phyloP scores from a whole-genome alignment of 2,329 filamentous ascomycete species.

The Clarireedia homoeocarpa region DNA sequence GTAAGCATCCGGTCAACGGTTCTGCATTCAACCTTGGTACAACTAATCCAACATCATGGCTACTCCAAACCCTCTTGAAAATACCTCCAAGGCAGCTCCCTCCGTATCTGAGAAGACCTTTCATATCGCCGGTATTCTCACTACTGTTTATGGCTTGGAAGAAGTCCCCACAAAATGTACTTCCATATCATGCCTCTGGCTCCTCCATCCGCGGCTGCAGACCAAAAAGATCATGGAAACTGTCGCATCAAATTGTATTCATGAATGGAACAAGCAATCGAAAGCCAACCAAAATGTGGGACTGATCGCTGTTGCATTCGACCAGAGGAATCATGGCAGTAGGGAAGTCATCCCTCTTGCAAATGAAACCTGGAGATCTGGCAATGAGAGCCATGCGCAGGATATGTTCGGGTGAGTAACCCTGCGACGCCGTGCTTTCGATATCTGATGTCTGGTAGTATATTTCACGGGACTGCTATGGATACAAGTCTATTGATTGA shows the following conservation, averaged over 20 bases:
- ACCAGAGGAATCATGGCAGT: conserved; percentile 87
- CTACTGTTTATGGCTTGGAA: conserved; percentile 72
- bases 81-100: conserved; percentile 3
- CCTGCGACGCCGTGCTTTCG: neutral
- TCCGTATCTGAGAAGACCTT: conserved; percentile 56
- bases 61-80: conserved; percentile 13
- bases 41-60: too few species aligned
- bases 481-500: conserved; percentile 73
- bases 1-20: too few species aligned
- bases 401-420: conserved; percentile 66
- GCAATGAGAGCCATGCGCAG: conserved; percentile 70
- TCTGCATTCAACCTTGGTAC: too few species aligned
- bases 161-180: conserved; percentile 52
- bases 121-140: conserved; percentile 69
- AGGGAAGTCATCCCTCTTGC: conserved; percentile 57
- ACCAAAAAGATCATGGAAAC: conserved; percentile 66
- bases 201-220: conserved; percentile 73
- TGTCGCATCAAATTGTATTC: conserved; percentile 60
- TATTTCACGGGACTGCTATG: conserved; percentile 63
- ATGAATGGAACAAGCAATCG: conserved; percentile 53
- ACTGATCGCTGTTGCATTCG: conserved; percentile 76
- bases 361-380: conserved; percentile 70
- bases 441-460: conserved; percentile 33
- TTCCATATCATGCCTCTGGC: conserved; percentile 75
- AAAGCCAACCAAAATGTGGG: conserved; percentile 31